Evolutionary conservation across 768 basidiomycete species (phyloP), one percentile per base, ranked within the genome.

Genomic region (Agaricus sinodeliciosus): DNA sequence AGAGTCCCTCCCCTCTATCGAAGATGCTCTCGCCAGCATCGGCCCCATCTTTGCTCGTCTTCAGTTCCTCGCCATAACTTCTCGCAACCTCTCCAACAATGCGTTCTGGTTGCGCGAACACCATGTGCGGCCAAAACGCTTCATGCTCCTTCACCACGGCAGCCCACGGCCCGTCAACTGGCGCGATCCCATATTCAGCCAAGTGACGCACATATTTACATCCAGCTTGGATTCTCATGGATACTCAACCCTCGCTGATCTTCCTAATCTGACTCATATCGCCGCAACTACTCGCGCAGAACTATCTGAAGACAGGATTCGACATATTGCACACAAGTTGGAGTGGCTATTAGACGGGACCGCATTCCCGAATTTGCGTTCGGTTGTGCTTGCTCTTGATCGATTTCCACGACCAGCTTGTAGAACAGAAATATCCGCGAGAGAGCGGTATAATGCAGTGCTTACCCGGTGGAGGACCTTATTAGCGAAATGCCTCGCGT

Each of bases 121-220:
- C 55, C 57, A 65, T 19, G 65, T 69, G 19, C 62, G 58, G 15
- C 69, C 69, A 3, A 56, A 47, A 16, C 45, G 59, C 28, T 58
- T 72, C 48, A 61, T 70, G 52, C 57, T 72, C 12, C 48, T 68
- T 0, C 70, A 70, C 49, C 66, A 67, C 51, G 69, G 69, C 40
- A 62, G 61, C 40, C 69, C 70, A 0, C 61, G 62, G 26, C 62
- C 61, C 9, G 64, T 70, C 52, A 67, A 69, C 52, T 72, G 67
- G 56, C 58, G 56, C 43, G 68, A 72, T 46, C 64, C 69, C 8
- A 56, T 71, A 34, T 67, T 71, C 55, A 46, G 65, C 49, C 50
- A 57, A 11, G 68, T 69, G 11, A 69, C 68, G 1, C 68, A 69
- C 57, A 59, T 72, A 11, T 71, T 67, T 43, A 69, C 71, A 0